Evolutionary conservation across 2,329 filamentous ascomycete genomes (phyloP).

Genomic region (Phoma herbarum): DNA sequence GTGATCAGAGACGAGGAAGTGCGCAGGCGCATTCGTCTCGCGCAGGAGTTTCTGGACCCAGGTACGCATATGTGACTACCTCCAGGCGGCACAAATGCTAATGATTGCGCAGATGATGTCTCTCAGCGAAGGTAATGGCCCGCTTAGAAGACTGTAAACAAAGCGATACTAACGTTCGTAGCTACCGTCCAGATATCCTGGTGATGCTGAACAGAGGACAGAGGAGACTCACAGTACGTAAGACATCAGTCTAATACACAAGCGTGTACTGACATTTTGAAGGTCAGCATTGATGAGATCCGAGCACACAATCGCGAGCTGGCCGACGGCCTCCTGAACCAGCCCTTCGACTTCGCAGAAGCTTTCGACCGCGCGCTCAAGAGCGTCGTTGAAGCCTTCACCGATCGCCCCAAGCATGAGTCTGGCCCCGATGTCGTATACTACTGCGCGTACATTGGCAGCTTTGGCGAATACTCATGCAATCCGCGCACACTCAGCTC

Average conservation of each 20-base stretch:
- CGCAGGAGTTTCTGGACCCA: slow-evolving; percentile 93
- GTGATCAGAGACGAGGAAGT: slow-evolving; percentile 80
- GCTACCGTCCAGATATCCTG: slow-evolving; percentile 90
- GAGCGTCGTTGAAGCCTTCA: slow-evolving; percentile 82
- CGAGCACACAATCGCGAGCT: slow-evolving; percentile 86
- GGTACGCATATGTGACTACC: slow-evolving; percentile 64
- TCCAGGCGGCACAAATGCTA: slow-evolving; percentile 24
- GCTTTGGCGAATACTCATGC: slow-evolving; percentile 93
- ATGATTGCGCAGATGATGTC: slow-evolving; percentile 60
- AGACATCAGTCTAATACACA: slow-evolving; percentile 30
- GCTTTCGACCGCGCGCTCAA: slow-evolving; percentile 93
- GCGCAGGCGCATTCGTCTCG: slow-evolving; percentile 82
- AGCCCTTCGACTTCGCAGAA: slow-evolving; percentile 86
- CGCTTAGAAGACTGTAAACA: slow-evolving; percentile 15
- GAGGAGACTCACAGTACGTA: slow-evolving; percentile 61
- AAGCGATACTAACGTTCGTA: slow-evolving; percentile 56
- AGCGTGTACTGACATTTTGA: slow-evolving; percentile 11
- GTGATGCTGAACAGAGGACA: slow-evolving; percentile 72
- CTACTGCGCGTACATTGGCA: slow-evolving; percentile 97
- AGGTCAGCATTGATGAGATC: slow-evolving; percentile 79
- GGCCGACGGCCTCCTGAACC: slow-evolving; percentile 79
- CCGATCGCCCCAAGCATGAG: slow-evolving; percentile 78
- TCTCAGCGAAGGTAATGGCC: slow-evolving; percentile 58
- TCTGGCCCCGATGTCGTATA: slow-evolving; percentile 80
- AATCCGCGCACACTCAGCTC: slow-evolving; percentile 94